phyloP scores from a whole-genome alignment of 805 yeast species.

The Schwanniomyces pseudopolymorphus region DNA sequence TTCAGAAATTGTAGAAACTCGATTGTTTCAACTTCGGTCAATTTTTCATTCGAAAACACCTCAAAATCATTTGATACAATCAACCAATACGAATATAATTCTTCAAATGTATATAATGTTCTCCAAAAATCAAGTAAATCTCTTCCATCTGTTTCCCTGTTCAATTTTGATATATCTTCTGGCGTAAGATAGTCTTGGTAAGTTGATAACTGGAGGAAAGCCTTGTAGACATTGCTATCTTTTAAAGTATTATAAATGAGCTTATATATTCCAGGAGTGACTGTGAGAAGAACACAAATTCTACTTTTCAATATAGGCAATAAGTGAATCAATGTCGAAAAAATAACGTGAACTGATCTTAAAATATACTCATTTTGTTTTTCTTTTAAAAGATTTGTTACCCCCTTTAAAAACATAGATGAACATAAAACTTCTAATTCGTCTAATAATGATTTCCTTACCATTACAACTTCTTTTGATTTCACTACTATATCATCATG shows the following conservation, averaged over 20 bases:
- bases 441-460: conserved; percentile 2
- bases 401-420: conserved; percentile 19
- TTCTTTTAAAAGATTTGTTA: conserved; percentile 11
- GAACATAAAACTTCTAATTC: conserved; percentile 18
- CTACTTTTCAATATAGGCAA: conserved; percentile 36
- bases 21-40: conserved; percentile 37
- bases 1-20: conserved; percentile 50
- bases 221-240: conserved; percentile 6
- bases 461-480: conserved; percentile 8
- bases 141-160: conserved; percentile 1
- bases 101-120: conserved; percentile 51
- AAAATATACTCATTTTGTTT: conserved; percentile 4
- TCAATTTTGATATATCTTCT: conserved; percentile 8
- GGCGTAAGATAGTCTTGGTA: conserved; percentile 12
- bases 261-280: conserved; percentile 39
- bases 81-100: conserved; percentile 64
- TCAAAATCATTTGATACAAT: conserved; percentile 67
- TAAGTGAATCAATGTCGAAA: conserved; percentile 33
- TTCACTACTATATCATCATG: conserved; percentile 4
- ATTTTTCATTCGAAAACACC: conserved; percentile 43
- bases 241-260: conserved; percentile 29
- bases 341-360: conserved; percentile 14
- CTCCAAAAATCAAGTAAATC: conserved; percentile 26
- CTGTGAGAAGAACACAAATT: conserved; percentile 40
- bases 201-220: not conserved